phyloP scores from a whole-genome alignment of 352 stramenopile genomes.

The Pseudoperonospora humuli region DNA sequence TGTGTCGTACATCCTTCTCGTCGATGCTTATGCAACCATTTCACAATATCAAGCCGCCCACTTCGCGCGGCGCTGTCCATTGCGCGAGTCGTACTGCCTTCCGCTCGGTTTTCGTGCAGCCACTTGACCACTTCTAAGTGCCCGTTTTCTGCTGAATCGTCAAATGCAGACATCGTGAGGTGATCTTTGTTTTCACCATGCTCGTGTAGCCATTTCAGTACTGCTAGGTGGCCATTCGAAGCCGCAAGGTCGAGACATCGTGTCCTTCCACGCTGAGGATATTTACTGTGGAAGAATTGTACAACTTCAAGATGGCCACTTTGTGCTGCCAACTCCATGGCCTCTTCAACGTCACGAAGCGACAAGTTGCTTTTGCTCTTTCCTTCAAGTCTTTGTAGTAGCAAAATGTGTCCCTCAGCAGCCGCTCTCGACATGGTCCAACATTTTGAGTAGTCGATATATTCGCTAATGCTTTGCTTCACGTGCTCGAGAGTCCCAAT shows the following conservation, averaged over 20 bases:
- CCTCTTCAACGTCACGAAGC: conserved; percentile 7
- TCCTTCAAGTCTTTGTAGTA: conserved; percentile 10
- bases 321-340: conserved; percentile 12
- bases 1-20: conserved; percentile 19
- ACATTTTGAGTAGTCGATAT: conserved; percentile 17
- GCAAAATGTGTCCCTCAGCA: conserved; percentile 5
- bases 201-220: conserved; percentile 17
- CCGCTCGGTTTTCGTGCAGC: conserved; percentile 11
- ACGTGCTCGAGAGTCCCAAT: conserved; percentile 15
- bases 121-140: conserved; percentile 19
- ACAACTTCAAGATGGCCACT: conserved; percentile 20
- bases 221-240: conserved; percentile 11
- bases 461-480: conserved; percentile 13
- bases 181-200: conserved; percentile 8
- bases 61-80: conserved; percentile 17
- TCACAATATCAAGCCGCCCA: conserved; percentile 14
- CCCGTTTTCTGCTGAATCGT: conserved; percentile 16
- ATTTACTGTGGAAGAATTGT: conserved; percentile 17
- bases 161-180: conserved; percentile 19
- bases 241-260: conserved; percentile 15
- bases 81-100: conserved; percentile 14
- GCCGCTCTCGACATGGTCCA: conserved; percentile 18
- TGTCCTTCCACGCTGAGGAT: conserved; percentile 13
- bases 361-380: conserved; percentile 3
- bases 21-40: conserved; percentile 12